phyloP scores from a whole-genome alignment of 1,284 basidiomycete species.

The Dichomitus squalens region DNA sequence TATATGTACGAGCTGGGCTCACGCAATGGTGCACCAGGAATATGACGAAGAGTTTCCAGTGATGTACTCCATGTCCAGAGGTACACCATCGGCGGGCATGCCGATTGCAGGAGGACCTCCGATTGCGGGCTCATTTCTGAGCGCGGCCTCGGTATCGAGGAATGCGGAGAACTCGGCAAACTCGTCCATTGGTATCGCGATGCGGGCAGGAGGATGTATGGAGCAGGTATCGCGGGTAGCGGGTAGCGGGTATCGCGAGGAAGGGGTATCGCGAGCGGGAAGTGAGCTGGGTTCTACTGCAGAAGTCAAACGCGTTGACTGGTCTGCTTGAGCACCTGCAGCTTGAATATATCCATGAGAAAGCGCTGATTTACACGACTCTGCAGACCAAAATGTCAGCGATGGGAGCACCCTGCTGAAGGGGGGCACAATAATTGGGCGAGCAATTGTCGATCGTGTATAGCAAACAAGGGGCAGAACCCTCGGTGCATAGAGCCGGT shows the following conservation, averaged over 20 bases:
- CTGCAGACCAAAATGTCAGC: not conserved
- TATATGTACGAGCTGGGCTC: not conserved
- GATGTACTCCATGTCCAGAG: not conserved
- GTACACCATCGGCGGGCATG: not conserved
- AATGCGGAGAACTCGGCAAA: not conserved
- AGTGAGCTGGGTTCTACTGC: not conserved
- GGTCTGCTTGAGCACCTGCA: too few relatives aligned
- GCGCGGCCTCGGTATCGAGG: not conserved
- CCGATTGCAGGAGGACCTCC: not conserved
- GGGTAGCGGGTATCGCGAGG: too few relatives aligned
- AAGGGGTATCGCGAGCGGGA: too few relatives aligned
- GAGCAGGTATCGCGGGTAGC: too few relatives aligned
- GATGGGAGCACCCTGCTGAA: too few relatives aligned
- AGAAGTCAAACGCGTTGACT: not conserved
- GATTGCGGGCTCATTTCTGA: not conserved
- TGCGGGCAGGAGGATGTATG: too few relatives aligned
- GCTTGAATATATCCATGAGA: constrained; percentile 7
- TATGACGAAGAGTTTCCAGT: not conserved
- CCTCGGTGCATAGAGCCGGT: too few relatives aligned
- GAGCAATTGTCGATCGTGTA: too few relatives aligned
- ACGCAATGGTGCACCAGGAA: not conserved
- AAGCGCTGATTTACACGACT: not conserved
- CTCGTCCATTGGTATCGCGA: not conserved
- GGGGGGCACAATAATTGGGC: too few relatives aligned
- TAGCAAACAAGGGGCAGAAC: too few relatives aligned